Conservation (phyloP, 2,329 filamentous ascomycete species). For the Clarireedia paspali region DNA sequence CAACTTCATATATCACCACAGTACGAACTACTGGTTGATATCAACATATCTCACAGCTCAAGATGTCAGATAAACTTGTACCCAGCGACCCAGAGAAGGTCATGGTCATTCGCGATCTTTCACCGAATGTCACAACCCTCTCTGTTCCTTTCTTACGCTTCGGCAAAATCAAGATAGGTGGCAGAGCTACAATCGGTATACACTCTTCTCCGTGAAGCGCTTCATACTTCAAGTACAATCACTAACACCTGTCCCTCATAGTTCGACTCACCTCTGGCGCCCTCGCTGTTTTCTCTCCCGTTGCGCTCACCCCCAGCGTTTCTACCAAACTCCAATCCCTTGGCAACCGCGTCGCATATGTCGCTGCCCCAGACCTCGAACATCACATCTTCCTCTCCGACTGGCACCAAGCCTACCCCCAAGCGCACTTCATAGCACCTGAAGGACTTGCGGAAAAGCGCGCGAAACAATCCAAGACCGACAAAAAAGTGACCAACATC, state of each 20-base stretch:
- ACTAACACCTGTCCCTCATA: slow-evolving; percentile 29
- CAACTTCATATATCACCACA: background rate
- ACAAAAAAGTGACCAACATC: slow-evolving; percentile 33
- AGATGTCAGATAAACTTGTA: slow-evolving; percentile 57
- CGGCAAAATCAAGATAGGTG: slow-evolving; percentile 74
- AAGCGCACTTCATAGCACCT: slow-evolving; percentile 72
- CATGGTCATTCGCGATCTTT: slow-evolving; percentile 84
- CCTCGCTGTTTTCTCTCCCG: slow-evolving; percentile 87
- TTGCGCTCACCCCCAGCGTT: slow-evolving; percentile 71
- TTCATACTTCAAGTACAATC: background rate
- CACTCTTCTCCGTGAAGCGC: background rate
- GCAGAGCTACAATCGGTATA: slow-evolving; percentile 74
- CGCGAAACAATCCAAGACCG: slow-evolving; percentile 47
- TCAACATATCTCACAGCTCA: background rate
- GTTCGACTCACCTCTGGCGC: slow-evolving; percentile 71
- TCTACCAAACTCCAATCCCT: slow-evolving; percentile 56
- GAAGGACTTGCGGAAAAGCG: slow-evolving; percentile 82
- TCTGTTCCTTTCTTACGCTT: slow-evolving; percentile 80
- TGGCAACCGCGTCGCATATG: slow-evolving; percentile 68
- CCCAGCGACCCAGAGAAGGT: slow-evolving; percentile 67
- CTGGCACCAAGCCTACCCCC: slow-evolving; percentile 74
- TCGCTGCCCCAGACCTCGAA: slow-evolving; percentile 81
- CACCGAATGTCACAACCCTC: slow-evolving; percentile 68
- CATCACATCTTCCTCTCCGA: slow-evolving; percentile 90
- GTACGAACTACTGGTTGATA: background rate